Base-by-base conservation (phyloP, 768 basidiomycete genomes). In the Gautieria morchelliformis region DNA sequence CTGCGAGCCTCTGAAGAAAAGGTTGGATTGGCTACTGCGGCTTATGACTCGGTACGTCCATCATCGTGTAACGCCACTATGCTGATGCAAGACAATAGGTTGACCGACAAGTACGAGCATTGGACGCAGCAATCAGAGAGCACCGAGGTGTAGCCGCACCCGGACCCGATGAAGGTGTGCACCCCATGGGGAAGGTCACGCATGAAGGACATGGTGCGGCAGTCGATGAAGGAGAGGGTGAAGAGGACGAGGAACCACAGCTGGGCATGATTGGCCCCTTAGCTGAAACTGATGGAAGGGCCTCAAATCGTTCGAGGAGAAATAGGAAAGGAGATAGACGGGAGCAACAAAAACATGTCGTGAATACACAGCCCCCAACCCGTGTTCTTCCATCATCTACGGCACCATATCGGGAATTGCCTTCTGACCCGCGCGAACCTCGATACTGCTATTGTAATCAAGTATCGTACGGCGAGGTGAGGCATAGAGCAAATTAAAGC, bases 361-460 rank as follows among this genome's bases (percentile, higher is more conserved):
- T 40, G 6, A n/a, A 35, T 19, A 17, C 11, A 19, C 32, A 52
- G 4, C 20, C 35, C 20, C 33, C 20, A 20, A 8, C 30, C 10
- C 37, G 20, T 33, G 46, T 30, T 37, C n/a, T 14, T 39, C 11
- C 37, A 7, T 35, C 47, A 30, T 57, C 56, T 46, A 19, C 61
- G 74, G 45, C 75, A 66, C 49, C 72, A 76, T 50, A 74, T 70
- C 14, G 59, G 74, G 48, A 73, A 73, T 42, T 68, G 71, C 65
- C 61, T 12, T 64, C 54, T 19, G 74, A 80, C 62, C 73, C 76
- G 35, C 73, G 74, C 59, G 83, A 89, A 66, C 71, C 65, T 51
- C 71, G 79, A 35, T 96, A 89, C 68, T 95, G 93, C 68, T 85
- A 83, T 66, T 95, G 93, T 69, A 76, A 87, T 62, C 77, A 84